Conservation (phyloP, 2,329 filamentous ascomycete genomes). For the Verticillium nubilum region DNA sequence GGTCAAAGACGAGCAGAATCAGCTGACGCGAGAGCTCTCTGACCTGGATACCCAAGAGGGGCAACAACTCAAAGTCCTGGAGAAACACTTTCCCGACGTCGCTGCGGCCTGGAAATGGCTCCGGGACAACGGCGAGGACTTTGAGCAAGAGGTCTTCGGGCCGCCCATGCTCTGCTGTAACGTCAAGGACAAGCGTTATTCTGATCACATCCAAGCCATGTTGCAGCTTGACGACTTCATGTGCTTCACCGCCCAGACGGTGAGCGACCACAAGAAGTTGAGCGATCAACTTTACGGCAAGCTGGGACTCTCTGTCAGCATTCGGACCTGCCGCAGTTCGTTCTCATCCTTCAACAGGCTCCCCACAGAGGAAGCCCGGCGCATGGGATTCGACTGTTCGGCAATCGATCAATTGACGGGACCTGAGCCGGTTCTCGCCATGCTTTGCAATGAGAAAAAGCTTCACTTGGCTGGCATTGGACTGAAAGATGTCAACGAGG, state of each 20-base stretch:
- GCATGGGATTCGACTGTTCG: constrained; percentile 71
- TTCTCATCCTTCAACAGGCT: constrained; percentile 55
- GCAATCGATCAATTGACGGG: constrained; percentile 75
- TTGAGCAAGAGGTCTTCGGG: constrained; percentile 73
- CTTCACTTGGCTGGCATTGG: constrained; percentile 66
- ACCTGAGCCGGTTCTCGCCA: constrained; percentile 76
- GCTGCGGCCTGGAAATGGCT: constrained; percentile 77
- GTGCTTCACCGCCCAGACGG: constrained; percentile 73
- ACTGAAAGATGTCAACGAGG: constrained; percentile 55
- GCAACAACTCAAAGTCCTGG: constrained; percentile 64
- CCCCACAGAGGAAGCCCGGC: constrained; percentile 45
- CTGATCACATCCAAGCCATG: constrained; percentile 47
- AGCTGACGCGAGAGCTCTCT: constrained; percentile 42
- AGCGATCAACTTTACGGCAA: constrained; percentile 57
- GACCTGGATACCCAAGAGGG: constrained; percentile 69
- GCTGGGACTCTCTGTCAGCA: constrained; percentile 65
- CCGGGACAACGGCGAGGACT: constrained; percentile 60
- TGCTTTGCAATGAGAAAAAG: constrained; percentile 72
- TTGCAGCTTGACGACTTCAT: constrained; percentile 46
- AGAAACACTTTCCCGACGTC: constrained; percentile 55
- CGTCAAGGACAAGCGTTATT: constrained; percentile 65
- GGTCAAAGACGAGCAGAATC: constrained; percentile 30
- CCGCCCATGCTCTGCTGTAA: constrained; percentile 78
- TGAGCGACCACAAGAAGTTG: constrained; percentile 68
- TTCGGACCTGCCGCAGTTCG: constrained; percentile 56